Evolutionary conservation across 2,329 filamentous ascomycete genomes (phyloP), one percentile per base, ranked within the genome.

Genomic region (Claviceps sp.): DNA sequence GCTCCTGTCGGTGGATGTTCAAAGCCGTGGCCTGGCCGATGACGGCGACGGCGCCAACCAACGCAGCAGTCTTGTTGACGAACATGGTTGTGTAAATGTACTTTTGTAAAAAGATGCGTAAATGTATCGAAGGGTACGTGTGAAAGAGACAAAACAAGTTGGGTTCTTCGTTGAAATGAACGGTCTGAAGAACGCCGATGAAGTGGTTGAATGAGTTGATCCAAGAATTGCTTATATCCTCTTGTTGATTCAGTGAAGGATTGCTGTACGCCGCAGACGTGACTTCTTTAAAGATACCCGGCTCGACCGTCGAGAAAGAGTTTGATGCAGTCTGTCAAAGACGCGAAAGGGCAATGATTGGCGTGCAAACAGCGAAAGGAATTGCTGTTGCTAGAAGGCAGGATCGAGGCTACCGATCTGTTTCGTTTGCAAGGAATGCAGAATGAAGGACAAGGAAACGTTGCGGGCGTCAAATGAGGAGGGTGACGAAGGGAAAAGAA

Each of bases 311-410:
- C 50, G 55, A 63, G 58, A 59, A 56, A 45, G 24, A 13, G 6
- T 49, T 30, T 24, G 22, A 14, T n/a, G 68, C 67, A 55, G 67
- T 75, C 74, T 77, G 60, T 77, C 73, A 75, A 77, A 76, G 74
- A 76, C 70, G 67, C 71, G 54, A 38, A 38, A 41, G 65, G 60
- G 65, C 63, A 70, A 26, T 50, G 53, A 50, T 26, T 42, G 46
- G 16, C 40, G 65, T 67, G 69, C 60, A 57, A 55, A 61, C 57
- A 62, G 65, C 60, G 54, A 61, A 61, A 57, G 60, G 58, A 62
- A 58, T 56, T 57, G 57, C 56, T 50, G 50, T 51, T 49, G 49
- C 50, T 44, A 26, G 47, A 6, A 42, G 49, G 44, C 47, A 34
- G 53, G 55, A 53, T 55, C 56, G 56, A 57, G 40, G 50, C 55